Evolutionary conservation across 2,329 filamentous ascomycete species (phyloP), one percentile per base, ranked within the genome.

Genomic region (Fusarium buharicum): DNA sequence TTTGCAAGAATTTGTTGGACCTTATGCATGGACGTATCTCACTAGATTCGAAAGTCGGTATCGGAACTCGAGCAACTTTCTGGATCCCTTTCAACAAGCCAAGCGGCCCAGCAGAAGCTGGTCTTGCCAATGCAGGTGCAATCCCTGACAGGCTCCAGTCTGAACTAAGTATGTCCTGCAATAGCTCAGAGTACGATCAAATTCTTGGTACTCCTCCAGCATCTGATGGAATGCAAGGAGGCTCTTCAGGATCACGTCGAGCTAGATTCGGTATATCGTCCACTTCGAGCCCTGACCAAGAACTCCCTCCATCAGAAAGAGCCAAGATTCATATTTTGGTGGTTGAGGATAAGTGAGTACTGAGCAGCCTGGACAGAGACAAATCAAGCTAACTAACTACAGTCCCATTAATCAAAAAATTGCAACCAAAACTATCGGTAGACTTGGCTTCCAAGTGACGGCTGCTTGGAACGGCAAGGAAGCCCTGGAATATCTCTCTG

Each of bases 381-480:
- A 44, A 2, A 7, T 5, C n/a, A n/a, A 36, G 37, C 64, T 73
- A 51, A 73, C 55, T n/a, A n/a, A 17, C 3, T 20, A 1, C 30
- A 84, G 81, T 68, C 79, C 83, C 3, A 89, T 90, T 60, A 91
- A 91, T 65, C 89, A 92, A 70, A 88, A 91, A 70, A 92, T 92
- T 62, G 90, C 91, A 3, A 83, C 89, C 22, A 90, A 88, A 69
- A 91, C 89, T 0, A 91, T 93, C 63, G 83, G 81, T 55, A 91
- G 90, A 69, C 82, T 93, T 10, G 87, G 88, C 2, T 93, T 93
- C 68, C 83, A 83, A 5, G 90, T 90, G 4, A 83, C 81, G 7
- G 90, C 90, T 1, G 86, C 88, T 0, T 92, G 89, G 88, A 92
- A 93, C 67, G 91, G 91, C 20, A 86, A 90, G 72, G 90, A 94